Conservation (phyloP, 2,329 filamentous ascomycete genomes). For the Aspergillus terreus region DNA sequence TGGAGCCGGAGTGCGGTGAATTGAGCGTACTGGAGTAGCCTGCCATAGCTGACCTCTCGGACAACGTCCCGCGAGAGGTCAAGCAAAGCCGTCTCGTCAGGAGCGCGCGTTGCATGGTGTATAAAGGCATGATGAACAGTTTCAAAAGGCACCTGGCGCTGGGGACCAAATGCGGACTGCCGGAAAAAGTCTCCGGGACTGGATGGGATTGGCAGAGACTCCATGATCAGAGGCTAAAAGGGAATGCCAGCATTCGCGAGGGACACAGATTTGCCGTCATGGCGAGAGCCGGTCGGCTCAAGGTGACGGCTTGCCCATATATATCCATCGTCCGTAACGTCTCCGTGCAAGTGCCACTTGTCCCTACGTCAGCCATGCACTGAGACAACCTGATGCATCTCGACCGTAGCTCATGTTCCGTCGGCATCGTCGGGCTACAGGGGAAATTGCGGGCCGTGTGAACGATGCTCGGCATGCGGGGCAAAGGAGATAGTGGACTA, state of each 20-base stretch:
- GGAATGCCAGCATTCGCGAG: not conserved
- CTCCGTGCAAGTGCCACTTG: not conserved
- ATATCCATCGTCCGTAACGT: not conserved
- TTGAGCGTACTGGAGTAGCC: conserved; percentile 7
- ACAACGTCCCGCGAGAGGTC: not conserved
- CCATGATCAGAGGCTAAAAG: not conserved
- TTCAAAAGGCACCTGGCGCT: conserved; percentile 1
- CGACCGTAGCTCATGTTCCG: not conserved
- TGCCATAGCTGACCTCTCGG: conserved; percentile 5
- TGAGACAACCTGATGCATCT: not conserved
- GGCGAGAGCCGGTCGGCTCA: not conserved
- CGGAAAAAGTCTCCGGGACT: conserved; percentile 1
- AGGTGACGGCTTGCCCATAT: not conserved
- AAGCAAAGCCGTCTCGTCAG: not conserved
- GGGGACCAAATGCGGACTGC: conserved; percentile 1
- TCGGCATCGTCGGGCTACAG: not conserved
- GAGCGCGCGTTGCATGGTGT: conserved; percentile 1
- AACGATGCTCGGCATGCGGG: not conserved
- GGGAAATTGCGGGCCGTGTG: not conserved
- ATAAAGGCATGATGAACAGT: conserved; percentile 9
- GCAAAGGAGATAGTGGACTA: not conserved
- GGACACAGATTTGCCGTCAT: not conserved
- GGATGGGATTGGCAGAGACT: not conserved
- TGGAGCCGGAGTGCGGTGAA: conserved; percentile 3
- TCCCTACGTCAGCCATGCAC: not conserved